Evolutionary conservation across 2,329 filamentous ascomycete species (phyloP), one percentile per base, ranked within the genome.

Genomic region (Chalaropsis ovoidea): DNA sequence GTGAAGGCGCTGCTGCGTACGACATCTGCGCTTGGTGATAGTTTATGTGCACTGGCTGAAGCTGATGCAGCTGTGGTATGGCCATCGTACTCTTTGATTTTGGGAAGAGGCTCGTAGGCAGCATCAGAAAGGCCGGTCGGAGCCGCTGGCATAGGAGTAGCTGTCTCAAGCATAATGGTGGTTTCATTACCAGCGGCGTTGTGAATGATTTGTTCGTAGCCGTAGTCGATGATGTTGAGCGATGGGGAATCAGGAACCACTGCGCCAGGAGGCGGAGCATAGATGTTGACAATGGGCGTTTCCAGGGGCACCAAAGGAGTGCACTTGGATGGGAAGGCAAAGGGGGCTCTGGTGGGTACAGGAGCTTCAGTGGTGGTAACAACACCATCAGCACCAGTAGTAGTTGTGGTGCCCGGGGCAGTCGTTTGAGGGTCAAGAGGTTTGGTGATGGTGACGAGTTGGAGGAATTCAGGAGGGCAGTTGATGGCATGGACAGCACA

Each of bases 401-500:
- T 35, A 58, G 54, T 58, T 7, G 54, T 35, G 17, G 54, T 35
- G 17, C 4, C 6, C n/a, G 6, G n/a, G 13, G 65, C 63, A 42
- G 61, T 45, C 17, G 42, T 10, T 41, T 22, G 41, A 61, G 13
- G 42, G 61, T 61, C 47, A 17, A 4, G 31, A 35, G 31, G 54
- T n/a, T 47, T 49, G 24, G 73, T 70, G 43, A 77, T 66, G 39
- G 72, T 74, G 27, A 73, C 70, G 43, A 71, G 71, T 41, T 74
- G 73, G 64, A 71, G 71, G 73, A 74, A 74, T 19, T 71, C 70
- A 47, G 74, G 72, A 27, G 76, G 76, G 71, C 76, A 77, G 74
- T 77, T 77, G 67, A 74, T 68, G 19, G 75, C 74, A 2, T 71
- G 71, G 47, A 72, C 73, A 62, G 73, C 74, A 66, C 76, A 77